These are phyloP conservation scores for Yarrowia osloensis DNA, from an alignment of 805 yeast genomes.

Conservation along the genomic window DNA sequence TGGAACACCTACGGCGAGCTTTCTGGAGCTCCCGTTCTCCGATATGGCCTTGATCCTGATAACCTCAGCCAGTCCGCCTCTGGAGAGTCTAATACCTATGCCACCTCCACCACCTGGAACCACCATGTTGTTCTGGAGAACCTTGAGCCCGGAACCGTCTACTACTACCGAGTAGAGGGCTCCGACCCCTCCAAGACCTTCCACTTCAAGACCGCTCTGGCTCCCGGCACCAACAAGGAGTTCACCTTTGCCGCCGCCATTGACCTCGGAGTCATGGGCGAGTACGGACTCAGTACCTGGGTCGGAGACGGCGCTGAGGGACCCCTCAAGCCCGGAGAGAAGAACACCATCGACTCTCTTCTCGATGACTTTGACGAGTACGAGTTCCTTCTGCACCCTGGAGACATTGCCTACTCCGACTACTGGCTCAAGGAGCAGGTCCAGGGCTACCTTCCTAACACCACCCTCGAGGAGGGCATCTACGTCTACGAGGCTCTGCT, in stretches of 20 bases:
- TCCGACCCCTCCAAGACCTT: constrained; percentile 26
- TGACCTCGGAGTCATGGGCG: constrained; percentile 31
- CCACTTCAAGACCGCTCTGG: constrained; percentile 34
- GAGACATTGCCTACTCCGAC: constrained; percentile 43
- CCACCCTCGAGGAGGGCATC: constrained; percentile 30
- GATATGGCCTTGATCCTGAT: constrained; percentile 36
- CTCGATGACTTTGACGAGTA: constrained; percentile 33
- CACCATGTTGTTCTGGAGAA: constrained; percentile 39
- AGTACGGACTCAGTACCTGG: constrained; percentile 30
- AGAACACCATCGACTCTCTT: constrained; percentile 36
- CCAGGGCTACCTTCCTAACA: constrained; percentile 32
- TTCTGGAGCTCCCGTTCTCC: constrained; percentile 35
- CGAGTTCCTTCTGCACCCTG: constrained; percentile 39
- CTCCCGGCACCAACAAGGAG: constrained; percentile 32
- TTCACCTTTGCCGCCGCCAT: constrained; percentile 22
- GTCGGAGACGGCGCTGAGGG: constrained; percentile 7
- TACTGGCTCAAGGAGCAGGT: constrained; percentile 38
- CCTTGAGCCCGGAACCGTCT: constrained; percentile 39
- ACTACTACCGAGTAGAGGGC: constrained; percentile 39
- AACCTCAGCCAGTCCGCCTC: constrained; percentile 21
- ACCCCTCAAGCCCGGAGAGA: constrained; percentile 25
- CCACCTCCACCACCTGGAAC: constrained; percentile 37
- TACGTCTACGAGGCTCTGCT: constrained; percentile 36
- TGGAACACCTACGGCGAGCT: constrained; percentile 39
- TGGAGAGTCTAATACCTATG: constrained; percentile 35